Percentiles rank a stretch among this genome's conserved stretches.
These are phyloP conservation scores for Saksenaea oblongispora DNA, from an alignment of 371 early-diverging fungal genomes.

Conservation along the genomic window DNA sequence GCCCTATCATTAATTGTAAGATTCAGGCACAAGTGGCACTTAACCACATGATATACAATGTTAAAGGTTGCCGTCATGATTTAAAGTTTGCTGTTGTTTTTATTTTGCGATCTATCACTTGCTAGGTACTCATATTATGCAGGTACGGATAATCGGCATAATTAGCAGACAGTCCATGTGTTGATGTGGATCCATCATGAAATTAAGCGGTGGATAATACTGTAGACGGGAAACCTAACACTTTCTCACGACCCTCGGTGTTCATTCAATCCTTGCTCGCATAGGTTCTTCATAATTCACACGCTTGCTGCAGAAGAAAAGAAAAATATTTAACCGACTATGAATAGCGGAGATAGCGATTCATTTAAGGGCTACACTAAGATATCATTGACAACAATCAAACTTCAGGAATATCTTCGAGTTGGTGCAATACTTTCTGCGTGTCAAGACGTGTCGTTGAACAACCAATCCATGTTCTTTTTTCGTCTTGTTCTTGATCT, in stretches of 20 bases:
- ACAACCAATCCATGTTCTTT: no score
- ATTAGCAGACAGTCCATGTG: background rate
- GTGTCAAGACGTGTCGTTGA: no score
- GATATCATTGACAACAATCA: background rate
- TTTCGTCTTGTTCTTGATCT: no score
- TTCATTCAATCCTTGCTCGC: background rate
- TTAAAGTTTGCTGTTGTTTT: background rate
- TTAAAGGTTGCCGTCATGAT: no score
- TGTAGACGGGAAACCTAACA: background rate
- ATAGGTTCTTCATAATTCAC: background rate
- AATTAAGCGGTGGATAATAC: background rate
- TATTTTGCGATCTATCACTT: background rate
- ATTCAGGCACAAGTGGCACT: no score
- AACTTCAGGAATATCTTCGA: background rate
- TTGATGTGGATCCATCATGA: background rate
- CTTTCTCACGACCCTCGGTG: background rate
- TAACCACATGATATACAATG: no score
- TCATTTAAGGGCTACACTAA: constrained; percentile 1
- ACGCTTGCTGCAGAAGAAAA: background rate
- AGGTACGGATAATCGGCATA: constrained; percentile 3
- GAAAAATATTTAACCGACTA: background rate
- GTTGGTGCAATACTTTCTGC: background rate
- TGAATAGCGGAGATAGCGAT: background rate
- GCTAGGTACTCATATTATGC: background rate
- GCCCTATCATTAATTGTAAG: no score